Percentiles rank a stretch among this genome's conserved stretches.
Evolutionary conservation across 2,329 filamentous ascomycete species (phyloP).

Genomic region (Phialophora chinensis): DNA sequence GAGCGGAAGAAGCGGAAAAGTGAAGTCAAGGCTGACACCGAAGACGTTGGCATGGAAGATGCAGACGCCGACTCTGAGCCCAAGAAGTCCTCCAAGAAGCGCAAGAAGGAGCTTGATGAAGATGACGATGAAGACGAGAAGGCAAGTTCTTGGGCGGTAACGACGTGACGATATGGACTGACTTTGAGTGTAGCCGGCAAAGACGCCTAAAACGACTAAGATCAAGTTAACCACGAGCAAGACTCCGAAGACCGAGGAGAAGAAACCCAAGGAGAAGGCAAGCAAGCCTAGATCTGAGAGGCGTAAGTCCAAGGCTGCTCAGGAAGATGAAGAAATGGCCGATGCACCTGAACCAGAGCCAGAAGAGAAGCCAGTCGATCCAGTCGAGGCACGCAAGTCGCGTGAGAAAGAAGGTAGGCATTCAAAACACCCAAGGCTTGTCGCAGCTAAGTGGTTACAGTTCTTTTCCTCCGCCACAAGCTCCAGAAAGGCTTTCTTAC

Average conservation of each 20-base stretch:
- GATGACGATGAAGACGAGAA: slow-evolving; percentile 78
- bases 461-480: slow-evolving; percentile 92
- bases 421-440: slow-evolving; percentile 45
- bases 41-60: slow-evolving; percentile 55
- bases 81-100: slow-evolving; percentile 71
- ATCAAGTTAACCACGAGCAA: slow-evolving; percentile 64
- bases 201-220: slow-evolving; percentile 69
- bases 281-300: slow-evolving; percentile 62
- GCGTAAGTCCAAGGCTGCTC: slow-evolving; percentile 62
- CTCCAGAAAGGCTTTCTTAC: slow-evolving; percentile 93
- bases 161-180: slow-evolving; percentile 11
- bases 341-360: slow-evolving; percentile 57
- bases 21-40: slow-evolving; percentile 49
- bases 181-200: slow-evolving; percentile 57
- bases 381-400: slow-evolving; percentile 61
- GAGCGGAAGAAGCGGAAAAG: slow-evolving; percentile 58
- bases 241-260: slow-evolving; percentile 57
- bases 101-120: slow-evolving; percentile 72
- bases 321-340: slow-evolving; percentile 63
- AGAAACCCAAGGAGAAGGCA: slow-evolving; percentile 63
- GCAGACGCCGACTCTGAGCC: slow-evolving; percentile 60
- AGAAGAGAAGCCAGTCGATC: slow-evolving; percentile 60
- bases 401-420: slow-evolving; percentile 65
- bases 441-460: slow-evolving; percentile 49
- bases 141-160: slow-evolving; percentile 51